Base-by-base conservation (phyloP, 257 asterid genomes). In the Solanum etuberosum region DNA sequence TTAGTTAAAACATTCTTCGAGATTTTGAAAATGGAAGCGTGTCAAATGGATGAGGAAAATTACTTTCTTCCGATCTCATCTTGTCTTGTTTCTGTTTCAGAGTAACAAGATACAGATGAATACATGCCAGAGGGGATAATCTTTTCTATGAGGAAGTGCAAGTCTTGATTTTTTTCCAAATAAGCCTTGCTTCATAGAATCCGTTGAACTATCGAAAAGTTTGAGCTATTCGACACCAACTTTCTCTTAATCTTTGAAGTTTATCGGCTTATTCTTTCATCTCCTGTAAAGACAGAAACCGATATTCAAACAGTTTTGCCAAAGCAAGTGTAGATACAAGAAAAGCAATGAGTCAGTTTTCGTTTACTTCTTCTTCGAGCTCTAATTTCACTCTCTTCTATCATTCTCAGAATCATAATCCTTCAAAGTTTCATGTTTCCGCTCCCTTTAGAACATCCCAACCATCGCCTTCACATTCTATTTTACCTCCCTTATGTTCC, bases 321-420 rank as follows among this genome's bases (percentile, higher is more conserved):
- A 15, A 9, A 16, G 46, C 3, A n/a, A n/a, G 86, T 7, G n/a
- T 14, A 85, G 23, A 27, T n/a, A 83, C 9, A 23, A 31, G 20
- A 15, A 59, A 78, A 84, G 65, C 91, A 74, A 94, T 95, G 98
- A 90, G 74, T 88, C 90, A 91, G 54, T 88, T 93, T 87, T 89
- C 94, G 13, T 92, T 94, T 43, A 84, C 94, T 83, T 85, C 99
- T 25, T 83, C 93, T 18, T 94, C 98, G 85, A 90, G 88, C 91
- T 92, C 99, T 25, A 93, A 94, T 20, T 89, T 92, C 91, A 89
- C 92, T 83, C 71, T 93, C 67, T 87, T 93, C 82, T 89, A 97
- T 61, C 93, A 94, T 38, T 42, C 92, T 31, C 96, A 92, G 84
- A 89, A 85, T 59, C 92, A 90, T 35, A 92, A 87, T 48, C 81